Evolutionary conservation across 2,329 filamentous ascomycete genomes (phyloP).

Genomic region (Monosporascus sp.): DNA sequence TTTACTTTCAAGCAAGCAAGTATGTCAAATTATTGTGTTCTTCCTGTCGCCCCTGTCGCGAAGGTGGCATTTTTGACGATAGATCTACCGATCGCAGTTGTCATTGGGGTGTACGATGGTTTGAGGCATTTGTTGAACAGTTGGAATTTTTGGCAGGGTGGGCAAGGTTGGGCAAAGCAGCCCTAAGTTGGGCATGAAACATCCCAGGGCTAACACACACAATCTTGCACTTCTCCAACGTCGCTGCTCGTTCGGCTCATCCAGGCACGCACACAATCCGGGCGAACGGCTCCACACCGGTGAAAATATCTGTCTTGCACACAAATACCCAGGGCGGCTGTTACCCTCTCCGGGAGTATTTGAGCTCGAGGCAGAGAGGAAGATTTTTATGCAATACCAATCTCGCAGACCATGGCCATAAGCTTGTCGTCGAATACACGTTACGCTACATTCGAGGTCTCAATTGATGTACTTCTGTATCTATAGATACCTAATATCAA

Average conservation of each 20-base stretch:
- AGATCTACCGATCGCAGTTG: slow-evolving; percentile 6
- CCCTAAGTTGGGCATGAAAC: not conserved
- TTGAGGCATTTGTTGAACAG: slow-evolving; percentile 1
- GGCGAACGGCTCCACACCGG: not conserved
- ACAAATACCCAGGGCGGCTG: too few relatives aligned
- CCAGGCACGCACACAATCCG: not conserved
- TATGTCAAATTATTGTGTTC: slow-evolving; percentile 11
- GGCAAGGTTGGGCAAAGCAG: not conserved
- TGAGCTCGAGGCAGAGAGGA: too few relatives aligned
- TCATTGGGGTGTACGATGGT: slow-evolving; percentile 5
- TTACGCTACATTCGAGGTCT: not conserved
- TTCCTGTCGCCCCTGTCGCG: slow-evolving; percentile 3
- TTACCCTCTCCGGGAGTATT: too few relatives aligned
- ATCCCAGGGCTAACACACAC: not conserved
- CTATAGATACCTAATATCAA: too few relatives aligned
- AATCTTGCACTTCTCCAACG: not conserved
- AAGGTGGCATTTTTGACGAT: slow-evolving; percentile 8
- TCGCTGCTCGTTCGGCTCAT: not conserved
- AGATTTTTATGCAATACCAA: not conserved
- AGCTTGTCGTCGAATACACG: not conserved
- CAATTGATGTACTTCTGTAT: too few relatives aligned
- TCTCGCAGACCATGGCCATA: not conserved
- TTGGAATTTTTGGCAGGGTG: not conserved
- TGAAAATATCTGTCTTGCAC: too few relatives aligned
- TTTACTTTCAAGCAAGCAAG: not conserved